Evolutionary conservation across 768 basidiomycete species (phyloP).

Genomic region (Mycena crocata): DNA sequence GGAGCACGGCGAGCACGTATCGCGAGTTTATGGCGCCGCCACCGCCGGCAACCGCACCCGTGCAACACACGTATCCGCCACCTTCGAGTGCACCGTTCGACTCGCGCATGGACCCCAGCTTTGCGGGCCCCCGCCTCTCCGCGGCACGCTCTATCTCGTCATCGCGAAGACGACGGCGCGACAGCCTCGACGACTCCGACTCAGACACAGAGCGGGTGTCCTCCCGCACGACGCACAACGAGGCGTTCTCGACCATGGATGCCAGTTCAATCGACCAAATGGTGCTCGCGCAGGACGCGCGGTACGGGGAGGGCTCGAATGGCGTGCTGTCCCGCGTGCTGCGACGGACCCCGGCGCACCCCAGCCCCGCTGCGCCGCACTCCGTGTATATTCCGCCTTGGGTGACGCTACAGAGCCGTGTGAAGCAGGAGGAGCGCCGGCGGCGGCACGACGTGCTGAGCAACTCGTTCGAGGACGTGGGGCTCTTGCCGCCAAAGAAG

Average conservation of each 20-base stretch:
- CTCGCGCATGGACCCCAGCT: conserved; percentile 6
- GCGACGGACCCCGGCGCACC: conserved; percentile 13
- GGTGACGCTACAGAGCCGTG: conserved; percentile 73
- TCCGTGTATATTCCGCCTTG: conserved; percentile 61
- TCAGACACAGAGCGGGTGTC: conserved; percentile 40
- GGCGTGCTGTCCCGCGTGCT: conserved; percentile 27
- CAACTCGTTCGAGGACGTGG: conserved; percentile 84
- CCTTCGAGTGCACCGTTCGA: conserved; percentile 12
- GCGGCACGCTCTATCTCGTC: conserved; percentile 7
- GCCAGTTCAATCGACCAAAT: conserved; percentile 62
- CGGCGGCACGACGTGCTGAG: conserved; percentile 77
- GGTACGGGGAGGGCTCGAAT: conserved; percentile 24
- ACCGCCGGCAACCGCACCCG: conserved; percentile 12
- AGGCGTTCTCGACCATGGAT: conserved; percentile 71
- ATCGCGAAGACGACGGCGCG: conserved; percentile 45
- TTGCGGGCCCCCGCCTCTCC: conserved; percentile 9
- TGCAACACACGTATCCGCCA: conserved; percentile 20
- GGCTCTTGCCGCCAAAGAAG: conserved; percentile 71
- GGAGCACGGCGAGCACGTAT: conserved; percentile 42
- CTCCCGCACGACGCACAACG: conserved; percentile 69
- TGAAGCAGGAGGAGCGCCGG: conserved; percentile 75
- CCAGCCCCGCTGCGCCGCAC: conserved; percentile 11
- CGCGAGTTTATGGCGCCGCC: conserved; percentile 18
- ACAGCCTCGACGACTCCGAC: conserved; percentile 41
- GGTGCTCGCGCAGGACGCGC: conserved; percentile 44